phyloP scores from a whole-genome alignment of 2,329 filamentous ascomycete species.

The Penicillium sp. region DNA sequence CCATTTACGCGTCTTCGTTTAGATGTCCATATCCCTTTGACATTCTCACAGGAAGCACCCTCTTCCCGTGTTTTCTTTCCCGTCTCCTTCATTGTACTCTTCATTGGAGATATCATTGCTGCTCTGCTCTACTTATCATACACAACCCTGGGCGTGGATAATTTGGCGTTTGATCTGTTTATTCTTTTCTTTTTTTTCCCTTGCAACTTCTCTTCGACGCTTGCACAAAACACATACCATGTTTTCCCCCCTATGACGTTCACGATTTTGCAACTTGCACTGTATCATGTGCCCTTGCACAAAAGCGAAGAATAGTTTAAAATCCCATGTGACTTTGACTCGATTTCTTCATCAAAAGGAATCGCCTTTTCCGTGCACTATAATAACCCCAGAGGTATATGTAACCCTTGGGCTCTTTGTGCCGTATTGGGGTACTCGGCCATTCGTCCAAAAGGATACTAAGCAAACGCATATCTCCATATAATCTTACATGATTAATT shows the following conservation, averaged over 20 bases:
- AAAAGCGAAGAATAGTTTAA: conserved; percentile 17
- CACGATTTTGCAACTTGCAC: conserved; percentile 13
- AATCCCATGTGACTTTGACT: conserved; percentile 5
- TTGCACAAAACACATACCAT: conserved; percentile 19
- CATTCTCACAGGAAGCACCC: conserved; percentile 22
- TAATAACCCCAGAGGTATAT: not conserved
- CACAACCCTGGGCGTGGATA: conserved; percentile 33
- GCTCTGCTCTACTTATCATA: conserved; percentile 10
- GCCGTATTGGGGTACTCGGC: not conserved
- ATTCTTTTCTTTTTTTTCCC: conserved; percentile 1
- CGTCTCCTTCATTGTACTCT: conserved; percentile 2
- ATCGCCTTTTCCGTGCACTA: not conserved
- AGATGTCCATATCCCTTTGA: conserved; percentile 24
- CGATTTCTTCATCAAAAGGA: not conserved
- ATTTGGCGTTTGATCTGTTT: conserved; percentile 28
- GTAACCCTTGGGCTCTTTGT: not conserved
- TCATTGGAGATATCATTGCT: conserved; percentile 1
- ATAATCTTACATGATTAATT: not conserved
- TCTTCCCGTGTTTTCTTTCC: not conserved
- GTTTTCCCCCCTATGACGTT: conserved; percentile 14
- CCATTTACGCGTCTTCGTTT: conserved; percentile 31
- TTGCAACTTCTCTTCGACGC: not conserved
- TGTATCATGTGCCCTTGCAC: conserved; percentile 14
- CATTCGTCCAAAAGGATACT: not conserved
- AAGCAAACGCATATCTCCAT: not conserved